Evolutionary conservation across 805 yeast species (phyloP).

Genomic region (Zygosaccharomyces bisporus): DNA sequence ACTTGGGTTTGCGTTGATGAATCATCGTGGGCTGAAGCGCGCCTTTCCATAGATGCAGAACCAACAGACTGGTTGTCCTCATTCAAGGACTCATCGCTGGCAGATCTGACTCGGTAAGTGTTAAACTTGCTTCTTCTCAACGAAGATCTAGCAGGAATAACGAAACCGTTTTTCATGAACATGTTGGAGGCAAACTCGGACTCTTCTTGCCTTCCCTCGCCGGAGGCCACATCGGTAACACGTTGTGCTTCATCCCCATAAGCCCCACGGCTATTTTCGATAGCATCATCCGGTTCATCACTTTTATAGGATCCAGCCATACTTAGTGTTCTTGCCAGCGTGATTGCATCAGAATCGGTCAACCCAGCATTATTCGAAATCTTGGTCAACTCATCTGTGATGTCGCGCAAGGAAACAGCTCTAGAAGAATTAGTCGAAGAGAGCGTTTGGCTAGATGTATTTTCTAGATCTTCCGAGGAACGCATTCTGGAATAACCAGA

Average conservation of each 20-base stretch:
- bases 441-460: conserved; percentile 1
- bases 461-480: background rate
- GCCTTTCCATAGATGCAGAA: background rate
- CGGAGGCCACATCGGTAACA: conserved; percentile 1
- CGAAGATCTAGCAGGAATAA: conserved; percentile 35
- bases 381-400: conserved; percentile 70
- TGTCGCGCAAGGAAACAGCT: conserved; percentile 61
- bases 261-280: background rate
- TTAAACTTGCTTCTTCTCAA: conserved; percentile 49
- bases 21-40: background rate
- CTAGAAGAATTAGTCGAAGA: conserved; percentile 11
- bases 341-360: conserved; percentile 74
- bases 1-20: background rate
- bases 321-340: conserved; percentile 76
- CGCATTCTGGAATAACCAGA: conserved; percentile 29
- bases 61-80: conserved; percentile 1
- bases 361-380: conserved; percentile 74
- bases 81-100: conserved; percentile 6
- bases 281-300: conserved; percentile 10
- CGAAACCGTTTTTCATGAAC: conserved; percentile 28
- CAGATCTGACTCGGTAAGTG: conserved; percentile 44
- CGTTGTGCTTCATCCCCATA: conserved; percentile 2
- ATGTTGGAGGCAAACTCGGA: conserved; percentile 32
- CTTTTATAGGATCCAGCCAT: conserved; percentile 56
- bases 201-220: conserved; percentile 12